Conservation (phyloP, 2,329 filamentous ascomycete genomes). For the Fusarium poae region DNA sequence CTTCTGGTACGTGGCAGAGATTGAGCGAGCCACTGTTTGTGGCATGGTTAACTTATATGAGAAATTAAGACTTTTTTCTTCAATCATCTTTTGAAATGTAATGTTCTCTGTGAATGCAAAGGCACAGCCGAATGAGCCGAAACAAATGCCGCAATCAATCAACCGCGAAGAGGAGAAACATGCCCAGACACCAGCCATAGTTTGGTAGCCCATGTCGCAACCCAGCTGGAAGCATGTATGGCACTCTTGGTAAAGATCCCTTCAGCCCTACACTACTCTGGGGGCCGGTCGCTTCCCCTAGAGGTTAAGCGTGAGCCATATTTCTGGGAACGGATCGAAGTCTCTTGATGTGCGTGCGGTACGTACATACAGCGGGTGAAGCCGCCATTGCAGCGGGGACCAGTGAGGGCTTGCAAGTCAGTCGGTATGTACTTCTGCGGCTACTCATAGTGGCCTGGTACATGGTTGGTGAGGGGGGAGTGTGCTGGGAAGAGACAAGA, state of each 20-base stretch:
- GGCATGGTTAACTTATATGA: slow-evolving; percentile 1
- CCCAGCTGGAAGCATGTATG: slow-evolving; percentile 24
- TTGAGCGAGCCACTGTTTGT: slow-evolving; percentile 17
- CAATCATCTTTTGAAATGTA: background rate
- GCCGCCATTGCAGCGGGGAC: slow-evolving; percentile 46
- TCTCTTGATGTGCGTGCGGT: slow-evolving; percentile 39
- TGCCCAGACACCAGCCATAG: slow-evolving; percentile 9
- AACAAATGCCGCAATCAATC: background rate
- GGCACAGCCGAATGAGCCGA: background rate
- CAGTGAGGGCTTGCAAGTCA: slow-evolving; percentile 6
- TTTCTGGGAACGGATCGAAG: slow-evolving; percentile 34
- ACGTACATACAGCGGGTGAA: slow-evolving; percentile 44
- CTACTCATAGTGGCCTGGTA: slow-evolving; percentile 4
- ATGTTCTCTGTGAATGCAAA: background rate
- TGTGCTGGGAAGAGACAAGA: slow-evolving; percentile 16
- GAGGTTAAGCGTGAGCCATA: slow-evolving; percentile 47
- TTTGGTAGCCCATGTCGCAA: slow-evolving; percentile 6
- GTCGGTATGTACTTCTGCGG: slow-evolving; percentile 15
- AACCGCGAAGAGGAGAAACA: background rate
- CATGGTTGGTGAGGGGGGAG: slow-evolving; percentile 27
- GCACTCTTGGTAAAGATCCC: slow-evolving; percentile 11
- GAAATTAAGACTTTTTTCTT: slow-evolving; percentile 19
- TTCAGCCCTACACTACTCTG: slow-evolving; percentile 43
- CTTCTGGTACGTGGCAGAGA: slow-evolving; percentile 28
- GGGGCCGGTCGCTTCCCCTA: slow-evolving; percentile 44